Percentiles rank a stretch among this genome's conserved stretches.
Evolutionary conservation across 345 rosid genomes (phyloP).

Genomic region (Brassica juncea): DNA sequence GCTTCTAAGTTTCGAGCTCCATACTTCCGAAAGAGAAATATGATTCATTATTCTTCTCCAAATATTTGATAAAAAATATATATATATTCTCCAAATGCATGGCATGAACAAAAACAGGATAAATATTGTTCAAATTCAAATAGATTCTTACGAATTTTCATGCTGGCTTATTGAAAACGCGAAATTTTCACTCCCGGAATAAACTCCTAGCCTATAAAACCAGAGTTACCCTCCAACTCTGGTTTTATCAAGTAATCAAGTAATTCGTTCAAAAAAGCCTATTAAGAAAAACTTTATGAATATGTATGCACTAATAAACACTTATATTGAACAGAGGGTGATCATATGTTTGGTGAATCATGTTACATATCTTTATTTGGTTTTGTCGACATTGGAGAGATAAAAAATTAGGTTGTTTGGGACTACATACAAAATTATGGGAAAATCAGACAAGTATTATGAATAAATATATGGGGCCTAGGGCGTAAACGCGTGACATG

Average conservation of each 20-base stretch:
- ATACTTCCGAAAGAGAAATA: constrained; percentile 5
- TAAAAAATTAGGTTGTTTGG: neutral
- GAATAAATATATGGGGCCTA: constrained; percentile 12
- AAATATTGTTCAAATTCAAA: neutral
- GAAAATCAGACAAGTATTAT: constrained; percentile 32
- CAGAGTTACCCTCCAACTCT: too few relatives aligned
- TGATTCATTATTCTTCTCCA: constrained; percentile 1
- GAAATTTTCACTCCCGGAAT: neutral
- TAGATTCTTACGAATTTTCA: neutral
- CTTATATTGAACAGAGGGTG: constrained; percentile 3
- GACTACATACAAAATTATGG: constrained; percentile 37
- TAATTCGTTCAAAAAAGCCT: too few relatives aligned
- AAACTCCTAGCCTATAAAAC: neutral
- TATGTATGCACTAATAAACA: neutral
- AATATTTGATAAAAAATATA: neutral
- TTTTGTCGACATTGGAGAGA: constrained; percentile 9
- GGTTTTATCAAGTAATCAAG: too few relatives aligned
- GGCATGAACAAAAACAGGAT: neutral
- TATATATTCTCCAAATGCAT: neutral
- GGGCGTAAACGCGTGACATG: constrained; percentile 32
- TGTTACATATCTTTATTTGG: constrained; percentile 17
- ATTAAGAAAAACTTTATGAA: neutral
- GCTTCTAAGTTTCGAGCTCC: constrained; percentile 16
- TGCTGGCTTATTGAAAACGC: neutral
- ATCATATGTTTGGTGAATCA: constrained; percentile 34